These are phyloP conservation scores for Spathaspora girioi DNA, from an alignment of 805 yeast species.

Conservation along the genomic window DNA sequence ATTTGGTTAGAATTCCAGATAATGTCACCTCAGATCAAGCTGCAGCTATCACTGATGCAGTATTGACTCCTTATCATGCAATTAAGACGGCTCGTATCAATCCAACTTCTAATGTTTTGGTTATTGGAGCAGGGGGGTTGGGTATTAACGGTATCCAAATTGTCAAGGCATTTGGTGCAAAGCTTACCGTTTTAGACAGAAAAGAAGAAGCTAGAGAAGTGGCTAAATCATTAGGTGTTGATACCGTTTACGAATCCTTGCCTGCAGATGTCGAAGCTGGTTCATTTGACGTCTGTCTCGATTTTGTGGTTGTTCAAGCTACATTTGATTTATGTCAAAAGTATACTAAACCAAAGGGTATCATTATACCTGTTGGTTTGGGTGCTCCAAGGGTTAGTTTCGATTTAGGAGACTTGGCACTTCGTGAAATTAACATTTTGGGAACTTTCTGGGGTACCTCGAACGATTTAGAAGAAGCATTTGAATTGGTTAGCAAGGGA, in stretches of 20 bases:
- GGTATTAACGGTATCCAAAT: slow-evolving; percentile 42
- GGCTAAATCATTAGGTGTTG: slow-evolving; percentile 36
- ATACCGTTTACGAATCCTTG: slow-evolving; percentile 33
- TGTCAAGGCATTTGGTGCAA: slow-evolving; percentile 26
- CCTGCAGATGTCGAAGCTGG: slow-evolving; percentile 20
- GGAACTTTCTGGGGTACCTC: slow-evolving; percentile 45
- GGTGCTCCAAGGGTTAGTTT: slow-evolving; percentile 28
- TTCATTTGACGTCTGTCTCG: slow-evolving; percentile 39
- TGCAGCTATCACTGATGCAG: slow-evolving; percentile 39
- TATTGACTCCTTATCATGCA: slow-evolving; percentile 41
- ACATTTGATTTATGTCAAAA: slow-evolving; percentile 24
- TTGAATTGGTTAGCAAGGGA: slow-evolving; percentile 38
- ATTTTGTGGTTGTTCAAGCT: slow-evolving; percentile 33
- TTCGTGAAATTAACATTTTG: slow-evolving; percentile 36
- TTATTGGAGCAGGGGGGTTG: slow-evolving; percentile 41
- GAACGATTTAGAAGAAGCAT: slow-evolving; percentile 37
- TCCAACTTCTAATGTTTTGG: slow-evolving; percentile 33
- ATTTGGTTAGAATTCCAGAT: slow-evolving; percentile 36
- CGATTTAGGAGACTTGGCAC: slow-evolving; percentile 31
- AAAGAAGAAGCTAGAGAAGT: slow-evolving; percentile 23
- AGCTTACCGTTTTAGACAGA: slow-evolving; percentile 30
- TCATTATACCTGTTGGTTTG: slow-evolving; percentile 42
- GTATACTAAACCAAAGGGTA: slow-evolving; percentile 35
- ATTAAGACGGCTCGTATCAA: slow-evolving; percentile 28
- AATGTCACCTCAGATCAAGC: slow-evolving; percentile 33